Conservation (phyloP, 2,329 filamentous ascomycete species). For the Fusarium solani-melongenae region DNA sequence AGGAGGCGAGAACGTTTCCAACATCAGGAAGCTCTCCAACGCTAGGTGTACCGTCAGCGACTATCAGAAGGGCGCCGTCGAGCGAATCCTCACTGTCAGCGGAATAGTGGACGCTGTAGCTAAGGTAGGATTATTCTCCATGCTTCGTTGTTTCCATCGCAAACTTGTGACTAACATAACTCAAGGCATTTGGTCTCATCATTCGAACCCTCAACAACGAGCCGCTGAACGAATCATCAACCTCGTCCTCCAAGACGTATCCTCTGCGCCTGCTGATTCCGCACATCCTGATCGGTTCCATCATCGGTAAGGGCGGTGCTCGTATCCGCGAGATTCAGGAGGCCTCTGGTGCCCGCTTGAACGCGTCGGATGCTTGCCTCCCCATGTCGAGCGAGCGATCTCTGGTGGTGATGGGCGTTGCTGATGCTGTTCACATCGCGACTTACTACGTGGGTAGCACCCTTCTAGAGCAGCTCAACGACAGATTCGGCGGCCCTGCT, state of each 20-base stretch:
- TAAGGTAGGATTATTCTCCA: constrained; percentile 73
- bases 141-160: background rate
- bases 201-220: constrained; percentile 99
- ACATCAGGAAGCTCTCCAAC: constrained; percentile 93
- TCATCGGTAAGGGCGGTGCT: constrained; percentile 96
- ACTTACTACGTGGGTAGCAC: constrained; percentile 99
- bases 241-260: constrained; percentile 95
- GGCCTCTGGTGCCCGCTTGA: constrained; percentile 93
- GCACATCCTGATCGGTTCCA: constrained; percentile 96
- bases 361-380: constrained; percentile 94
- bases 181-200: constrained; percentile 93
- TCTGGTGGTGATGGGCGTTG: constrained; percentile 97
- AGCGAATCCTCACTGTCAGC: constrained; percentile 97
- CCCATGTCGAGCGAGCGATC: constrained; percentile 96
- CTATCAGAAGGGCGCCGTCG: constrained; percentile 95
- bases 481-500: constrained; percentile 93
- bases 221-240: constrained; percentile 87
- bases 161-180: constrained; percentile 41
- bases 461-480: constrained; percentile 95
- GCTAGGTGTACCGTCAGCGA: constrained; percentile 99
- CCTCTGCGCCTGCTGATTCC: constrained; percentile 94
- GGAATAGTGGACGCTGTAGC: constrained; percentile 96
- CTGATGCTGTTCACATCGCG: constrained; percentile 97
- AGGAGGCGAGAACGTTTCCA: constrained; percentile 97
- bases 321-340: constrained; percentile 99